phyloP scores from a whole-genome alignment of 139 green algal genomes.

The Chlamydomonas eustigma region DNA sequence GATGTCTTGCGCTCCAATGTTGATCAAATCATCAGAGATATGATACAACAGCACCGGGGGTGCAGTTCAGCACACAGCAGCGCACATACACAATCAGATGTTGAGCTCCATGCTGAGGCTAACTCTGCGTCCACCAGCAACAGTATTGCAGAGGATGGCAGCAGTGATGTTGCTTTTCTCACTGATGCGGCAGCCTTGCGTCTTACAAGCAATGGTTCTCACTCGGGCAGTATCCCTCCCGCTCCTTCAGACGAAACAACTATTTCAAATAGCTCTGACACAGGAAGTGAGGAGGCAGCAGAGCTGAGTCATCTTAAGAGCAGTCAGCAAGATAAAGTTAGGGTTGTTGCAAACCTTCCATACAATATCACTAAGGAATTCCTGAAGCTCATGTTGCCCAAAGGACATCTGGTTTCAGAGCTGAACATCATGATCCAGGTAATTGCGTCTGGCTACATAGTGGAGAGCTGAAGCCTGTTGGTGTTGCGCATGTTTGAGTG shows the following conservation, averaged over 20 bases:
- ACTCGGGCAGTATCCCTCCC: too few relatives aligned
- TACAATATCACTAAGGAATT: slow-evolving; percentile 97
- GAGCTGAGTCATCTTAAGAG: too few relatives aligned
- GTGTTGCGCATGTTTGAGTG: neutral
- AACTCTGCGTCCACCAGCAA: neutral
- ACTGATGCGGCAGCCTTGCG: neutral
- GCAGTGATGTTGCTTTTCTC: neutral
- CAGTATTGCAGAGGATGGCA: neutral
- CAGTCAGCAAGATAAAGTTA: too few relatives aligned
- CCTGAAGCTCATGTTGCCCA: slow-evolving; percentile 70
- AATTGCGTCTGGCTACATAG: neutral
- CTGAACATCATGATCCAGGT: slow-evolving; percentile 79
- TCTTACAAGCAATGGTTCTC: too few relatives aligned
- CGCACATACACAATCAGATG: too few relatives aligned
- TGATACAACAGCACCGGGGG: slow-evolving; percentile 27
- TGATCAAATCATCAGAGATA: slow-evolving; percentile 23
- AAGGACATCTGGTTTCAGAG: slow-evolving; percentile 57
- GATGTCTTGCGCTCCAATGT: slow-evolving; percentile 67
- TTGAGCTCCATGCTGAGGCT: neutral
- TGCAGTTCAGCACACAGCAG: neutral
- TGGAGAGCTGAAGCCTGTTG: neutral
- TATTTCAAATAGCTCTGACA: too few relatives aligned
- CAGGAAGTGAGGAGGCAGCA: too few relatives aligned
- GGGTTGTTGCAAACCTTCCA: slow-evolving; percentile 93
- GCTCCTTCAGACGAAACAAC: neutral